Evolutionary conservation across 2,329 filamentous ascomycete genomes (phyloP).

Genomic region (Escovopsis weberi): DNA sequence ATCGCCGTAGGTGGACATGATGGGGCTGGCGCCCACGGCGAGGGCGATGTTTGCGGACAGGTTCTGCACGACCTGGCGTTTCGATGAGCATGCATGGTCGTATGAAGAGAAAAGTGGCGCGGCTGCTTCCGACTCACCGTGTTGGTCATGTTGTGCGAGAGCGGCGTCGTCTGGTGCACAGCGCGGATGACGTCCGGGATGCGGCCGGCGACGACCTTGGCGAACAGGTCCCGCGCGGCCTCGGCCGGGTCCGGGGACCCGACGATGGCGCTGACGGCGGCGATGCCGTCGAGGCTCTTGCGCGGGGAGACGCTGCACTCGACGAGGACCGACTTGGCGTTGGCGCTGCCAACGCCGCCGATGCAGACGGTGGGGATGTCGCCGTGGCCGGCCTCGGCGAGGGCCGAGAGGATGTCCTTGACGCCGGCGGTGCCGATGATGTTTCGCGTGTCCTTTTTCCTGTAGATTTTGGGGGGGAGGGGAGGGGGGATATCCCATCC

Average conservation of each 20-base stretch:
- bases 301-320: conserved; percentile 38
- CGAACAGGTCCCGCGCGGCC: conserved; percentile 44
- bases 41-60: conserved; percentile 86
- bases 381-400: conserved; percentile 33
- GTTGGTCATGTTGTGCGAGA: conserved; percentile 97
- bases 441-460: conserved; percentile 71
- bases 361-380: conserved; percentile 62
- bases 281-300: conserved; percentile 64
- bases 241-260: conserved; percentile 51
- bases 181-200: conserved; percentile 37
- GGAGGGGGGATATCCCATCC: no score
- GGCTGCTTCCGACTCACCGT: conserved; percentile 30
- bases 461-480: conserved; percentile 19
- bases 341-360: conserved; percentile 69
- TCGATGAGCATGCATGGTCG: neutral
- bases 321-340: conserved; percentile 59
- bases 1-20: conserved; percentile 80
- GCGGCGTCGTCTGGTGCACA: conserved; percentile 49
- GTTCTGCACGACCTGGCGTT: conserved; percentile 63
- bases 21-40: conserved; percentile 72
- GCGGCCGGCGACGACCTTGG: conserved; percentile 33
- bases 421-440: conserved; percentile 43
- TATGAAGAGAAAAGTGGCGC: neutral
- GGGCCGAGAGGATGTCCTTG: conserved; percentile 35
- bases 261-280: conserved; percentile 81